phyloP scores from a whole-genome alignment of 1,284 basidiomycete genomes.

The Mycena citricolor region DNA sequence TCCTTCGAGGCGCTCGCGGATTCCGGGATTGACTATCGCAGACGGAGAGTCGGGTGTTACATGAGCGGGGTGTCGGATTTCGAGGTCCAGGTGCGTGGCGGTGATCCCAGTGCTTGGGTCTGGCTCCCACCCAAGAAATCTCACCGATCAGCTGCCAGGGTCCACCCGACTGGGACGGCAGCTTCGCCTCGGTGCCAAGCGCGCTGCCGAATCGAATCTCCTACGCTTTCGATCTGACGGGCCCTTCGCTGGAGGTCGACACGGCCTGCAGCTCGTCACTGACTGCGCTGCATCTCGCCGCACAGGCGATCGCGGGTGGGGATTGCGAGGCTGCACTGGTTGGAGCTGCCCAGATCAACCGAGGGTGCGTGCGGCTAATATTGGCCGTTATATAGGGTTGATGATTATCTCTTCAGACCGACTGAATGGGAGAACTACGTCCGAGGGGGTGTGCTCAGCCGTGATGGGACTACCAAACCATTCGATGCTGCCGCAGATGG shows the following conservation, averaged over 20 bases:
- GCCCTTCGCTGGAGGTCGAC: conserved; percentile 16
- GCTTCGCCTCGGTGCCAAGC: neutral
- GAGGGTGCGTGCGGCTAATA: conserved; percentile 36
- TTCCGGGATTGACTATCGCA: conserved; percentile 14
- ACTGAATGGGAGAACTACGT: conserved; percentile 9
- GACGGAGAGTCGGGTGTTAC: conserved; percentile 14
- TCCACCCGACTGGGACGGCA: conserved; percentile 7
- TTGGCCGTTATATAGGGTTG: neutral
- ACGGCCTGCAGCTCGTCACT: conserved; percentile 16
- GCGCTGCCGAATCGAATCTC: conserved; percentile 13
- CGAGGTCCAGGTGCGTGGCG: neutral
- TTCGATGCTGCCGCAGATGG: conserved; percentile 14
- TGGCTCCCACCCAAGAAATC: no score
- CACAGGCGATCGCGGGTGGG: conserved; percentile 6
- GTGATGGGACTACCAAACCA: conserved; percentile 13
- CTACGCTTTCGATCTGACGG: conserved; percentile 11
- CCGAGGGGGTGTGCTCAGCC: conserved; percentile 11
- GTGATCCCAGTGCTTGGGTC: no score
- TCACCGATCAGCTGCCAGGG: no score
- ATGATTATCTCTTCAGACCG: conserved; percentile 7
- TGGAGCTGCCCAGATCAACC: conserved; percentile 14
- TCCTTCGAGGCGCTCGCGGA: conserved; percentile 12
- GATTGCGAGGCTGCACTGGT: conserved; percentile 13
- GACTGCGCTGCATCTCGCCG: conserved; percentile 11
- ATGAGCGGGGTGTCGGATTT: conserved; percentile 10